A percentile compares a stretch with the other conserved stretches of the same genome.
phyloP scores from a whole-genome alignment of 192 early-diverging fungal species.

The Umbelopsis sp. region DNA sequence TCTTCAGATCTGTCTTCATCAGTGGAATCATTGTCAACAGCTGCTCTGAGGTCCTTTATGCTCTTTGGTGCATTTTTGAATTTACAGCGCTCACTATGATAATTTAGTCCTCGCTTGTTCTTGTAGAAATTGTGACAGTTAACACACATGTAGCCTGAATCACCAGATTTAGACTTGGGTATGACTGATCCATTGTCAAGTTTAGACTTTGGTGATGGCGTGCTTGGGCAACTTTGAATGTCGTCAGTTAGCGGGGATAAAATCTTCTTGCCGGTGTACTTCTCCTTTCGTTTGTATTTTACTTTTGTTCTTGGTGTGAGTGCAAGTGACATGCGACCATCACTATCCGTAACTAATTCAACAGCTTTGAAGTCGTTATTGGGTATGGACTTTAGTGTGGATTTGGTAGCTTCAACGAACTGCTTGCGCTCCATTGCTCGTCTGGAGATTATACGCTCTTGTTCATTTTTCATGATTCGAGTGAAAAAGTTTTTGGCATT shows the following conservation, averaged over 20 bases:
- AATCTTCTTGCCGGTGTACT: too few relatives aligned
- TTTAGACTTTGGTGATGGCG: too few relatives aligned
- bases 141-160: neutral
- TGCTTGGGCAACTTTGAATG: too few relatives aligned
- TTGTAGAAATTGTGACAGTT: conserved; percentile 3
- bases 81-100: neutral
- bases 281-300: too few relatives aligned
- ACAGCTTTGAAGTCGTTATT: conserved; percentile 11
- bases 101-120: neutral
- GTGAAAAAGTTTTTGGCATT: conserved; percentile 20
- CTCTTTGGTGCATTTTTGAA: neutral
- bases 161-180: neutral
- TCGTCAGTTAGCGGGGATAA: too few relatives aligned
- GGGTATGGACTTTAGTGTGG: neutral
- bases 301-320: neutral
- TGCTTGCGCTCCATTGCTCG: neutral
- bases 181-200: too few relatives aligned
- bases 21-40: neutral
- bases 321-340: conserved; percentile 15
- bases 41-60: neutral
- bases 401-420: conserved; percentile 8
- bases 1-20: neutral
- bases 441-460: neutral
- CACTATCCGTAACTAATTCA: conserved; percentile 8
- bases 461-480: neutral